Evolutionary conservation across 148 eudicot species (phyloP), one percentile per base, ranked within the genome.

Genomic region (Beta vulgaris): DNA sequence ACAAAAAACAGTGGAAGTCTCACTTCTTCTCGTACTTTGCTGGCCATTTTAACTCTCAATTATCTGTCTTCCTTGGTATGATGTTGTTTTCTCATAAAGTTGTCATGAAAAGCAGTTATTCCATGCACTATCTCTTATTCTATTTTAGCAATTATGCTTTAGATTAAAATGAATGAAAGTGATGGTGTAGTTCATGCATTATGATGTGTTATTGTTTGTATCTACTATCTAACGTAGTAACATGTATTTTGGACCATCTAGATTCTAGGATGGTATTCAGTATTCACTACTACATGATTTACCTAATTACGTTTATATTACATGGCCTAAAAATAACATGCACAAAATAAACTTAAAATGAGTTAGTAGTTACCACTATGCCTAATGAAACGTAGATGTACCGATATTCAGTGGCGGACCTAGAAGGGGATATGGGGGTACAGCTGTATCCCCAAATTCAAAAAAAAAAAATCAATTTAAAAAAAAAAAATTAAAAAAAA

Each of bases 1-100:
- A 53, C 48, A 73, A 73, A 32, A 19, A 21, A 73, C 16, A 60
- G 68, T 42, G 76, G 55, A 73, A 44, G 39, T 42, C 46, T 73
- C 57, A 39, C 42, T 73, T 31, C 31, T 15, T 73, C 8, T 73
- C 18, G 62, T 71, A 71, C 44, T 53, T 15, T 35, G 0, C 15
- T 36, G 35, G 64, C 19, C 43, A 35, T 37, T n/a, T 42, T 55
- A 25, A 53, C 14, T 46, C 15, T 12, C 51, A 46, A n/a, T n/a
- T n/a, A n/a, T n/a, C n/a, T n/a, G n/a, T n/a, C n/a, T n/a, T n/a
- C n/a, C n/a, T n/a, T n/a, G n/a, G n/a, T n/a, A n/a, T n/a, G n/a
- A n/a, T n/a, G n/a, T n/a, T n/a, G n/a, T n/a, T n/a, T n/a, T n/a
- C n/a, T n/a, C n/a, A n/a, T n/a, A n/a, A n/a, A n/a, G n/a, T n/a